Evolutionary conservation across 2,329 filamentous ascomycete species (phyloP).

Genomic region (Magnaporthales sp.): DNA sequence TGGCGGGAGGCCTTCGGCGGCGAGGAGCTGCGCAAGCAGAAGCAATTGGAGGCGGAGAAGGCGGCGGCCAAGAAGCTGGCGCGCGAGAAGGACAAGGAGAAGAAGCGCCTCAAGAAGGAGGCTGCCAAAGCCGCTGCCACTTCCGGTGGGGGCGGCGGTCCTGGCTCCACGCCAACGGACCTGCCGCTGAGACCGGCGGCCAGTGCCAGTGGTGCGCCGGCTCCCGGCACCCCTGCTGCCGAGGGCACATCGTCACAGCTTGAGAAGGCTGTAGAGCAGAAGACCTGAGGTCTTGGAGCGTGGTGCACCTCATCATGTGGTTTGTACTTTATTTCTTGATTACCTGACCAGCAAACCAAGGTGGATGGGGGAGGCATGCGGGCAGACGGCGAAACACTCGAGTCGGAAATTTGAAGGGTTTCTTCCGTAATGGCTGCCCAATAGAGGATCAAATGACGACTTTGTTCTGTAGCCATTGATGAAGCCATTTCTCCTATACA

Average conservation of each 20-base stretch:
- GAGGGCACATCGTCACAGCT: conserved; percentile 1
- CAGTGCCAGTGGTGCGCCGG: not conserved
- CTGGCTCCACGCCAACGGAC: not conserved
- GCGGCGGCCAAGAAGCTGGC: conserved; percentile 21
- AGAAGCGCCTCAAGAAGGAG: conserved; percentile 5
- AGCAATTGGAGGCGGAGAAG: conserved; percentile 19
- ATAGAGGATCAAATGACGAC: not conserved
- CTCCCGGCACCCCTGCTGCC: not conserved
- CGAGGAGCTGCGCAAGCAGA: conserved; percentile 20
- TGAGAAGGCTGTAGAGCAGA: conserved; percentile 4
- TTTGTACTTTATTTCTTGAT: not conserved
- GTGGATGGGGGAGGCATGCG: not conserved
- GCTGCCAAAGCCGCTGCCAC: conserved; percentile 2
- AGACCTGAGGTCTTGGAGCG: not conserved
- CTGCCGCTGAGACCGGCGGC: conserved; percentile 1
- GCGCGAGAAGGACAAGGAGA: conserved; percentile 11
- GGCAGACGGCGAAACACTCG: not conserved
- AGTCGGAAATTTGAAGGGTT: not conserved
- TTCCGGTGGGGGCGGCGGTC: not conserved
- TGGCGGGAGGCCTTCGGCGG: conserved; percentile 58
- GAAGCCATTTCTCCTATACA: not conserved
- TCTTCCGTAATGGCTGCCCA: not conserved
- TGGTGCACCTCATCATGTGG: not conserved
- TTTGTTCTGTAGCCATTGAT: not conserved
- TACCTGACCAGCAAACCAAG: not conserved